Evolutionary conservation across 176 grass and related monocot genomes (phyloP), one percentile per base, ranked within the genome.

Genomic region (Oryza officinalis): DNA sequence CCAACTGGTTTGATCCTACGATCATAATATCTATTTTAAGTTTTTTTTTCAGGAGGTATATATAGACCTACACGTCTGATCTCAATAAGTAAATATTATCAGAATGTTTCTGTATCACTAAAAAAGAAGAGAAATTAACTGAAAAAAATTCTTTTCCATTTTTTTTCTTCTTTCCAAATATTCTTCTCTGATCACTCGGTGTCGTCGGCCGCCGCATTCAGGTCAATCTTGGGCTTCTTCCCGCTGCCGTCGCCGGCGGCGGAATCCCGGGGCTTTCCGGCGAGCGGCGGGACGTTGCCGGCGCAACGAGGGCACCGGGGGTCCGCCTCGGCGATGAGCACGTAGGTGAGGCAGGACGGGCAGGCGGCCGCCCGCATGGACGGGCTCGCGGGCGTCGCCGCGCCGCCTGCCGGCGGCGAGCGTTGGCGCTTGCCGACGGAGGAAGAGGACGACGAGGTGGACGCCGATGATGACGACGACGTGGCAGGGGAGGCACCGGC

Each of bases 301-400:
- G 83, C 20, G 69, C 92, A 94, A 4, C 92, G 92, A 33, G 92
- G 92, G 89, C 92, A 94, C 8, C 81, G 63, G 0, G 89, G 92
- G 74, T 91, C 70, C 0, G 6, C 68, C 35, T 81, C 82, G n/a
- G 81, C 38, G 73, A 91, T 87, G 67, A 94, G 89, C 78, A 94
- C 92, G 44, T 94, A 94, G 0, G 86, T 91, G 41, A 94, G 89
- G 89, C 92, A 94, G 74, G 89, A 80, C 17, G 89, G 65, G 74
- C 92, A 94, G 3, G 89, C 89, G 38, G 92, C 69, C 4, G 81
- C 86, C 22, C 79, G 61, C 88, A 88, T 81, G 45, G 20, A 23
- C 27, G 71, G 74, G 33, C 20, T 57, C 66, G 61, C 79, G 0
- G 74, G 32, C 9, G 7, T 13, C 38, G 31, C 22, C 31, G 41